Evolutionary conservation across 2,329 filamentous ascomycete genomes (phyloP).

Genomic region (Aureobasidium musti): DNA sequence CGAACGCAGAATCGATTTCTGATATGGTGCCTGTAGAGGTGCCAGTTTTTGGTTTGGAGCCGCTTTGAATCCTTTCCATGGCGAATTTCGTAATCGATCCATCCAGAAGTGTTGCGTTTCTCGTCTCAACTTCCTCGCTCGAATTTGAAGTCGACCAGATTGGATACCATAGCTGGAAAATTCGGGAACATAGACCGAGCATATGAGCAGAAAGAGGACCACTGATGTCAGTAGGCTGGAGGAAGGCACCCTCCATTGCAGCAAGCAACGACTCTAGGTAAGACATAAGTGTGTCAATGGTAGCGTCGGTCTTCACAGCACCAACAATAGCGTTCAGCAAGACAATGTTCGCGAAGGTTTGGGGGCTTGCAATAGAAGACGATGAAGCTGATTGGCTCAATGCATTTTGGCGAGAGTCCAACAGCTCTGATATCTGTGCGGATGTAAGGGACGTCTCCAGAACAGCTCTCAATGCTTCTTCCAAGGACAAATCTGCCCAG

Average conservation of each 20-base stretch:
- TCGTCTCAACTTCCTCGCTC: neutral
- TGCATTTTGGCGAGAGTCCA: constrained; percentile 18
- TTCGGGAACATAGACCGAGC: neutral
- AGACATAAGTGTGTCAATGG: constrained; percentile 20
- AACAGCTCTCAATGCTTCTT: constrained; percentile 32
- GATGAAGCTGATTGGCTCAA: neutral
- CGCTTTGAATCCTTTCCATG: neutral
- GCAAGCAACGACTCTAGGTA: constrained; percentile 15
- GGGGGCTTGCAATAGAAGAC: neutral
- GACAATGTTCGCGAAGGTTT: constrained; percentile 21
- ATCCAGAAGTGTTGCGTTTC: neutral
- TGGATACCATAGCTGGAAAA: constrained; percentile 25
- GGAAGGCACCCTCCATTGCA: neutral
- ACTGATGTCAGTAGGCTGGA: neutral
- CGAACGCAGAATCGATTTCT: constrained; percentile 26
- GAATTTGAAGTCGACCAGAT: constrained; percentile 21
- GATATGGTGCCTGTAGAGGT: neutral
- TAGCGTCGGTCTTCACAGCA: constrained; percentile 25
- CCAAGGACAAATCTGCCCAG: constrained; percentile 34
- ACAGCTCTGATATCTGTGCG: constrained; percentile 31
- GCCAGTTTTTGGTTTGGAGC: neutral
- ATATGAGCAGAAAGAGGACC: neutral
- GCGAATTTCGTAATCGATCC: neutral
- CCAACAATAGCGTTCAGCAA: constrained; percentile 20
- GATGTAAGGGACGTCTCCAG: constrained; percentile 33